These are phyloP conservation scores for Aspergillus bridgeri DNA, from an alignment of 495 filamentous ascomycete genomes.

Conservation along the genomic window DNA sequence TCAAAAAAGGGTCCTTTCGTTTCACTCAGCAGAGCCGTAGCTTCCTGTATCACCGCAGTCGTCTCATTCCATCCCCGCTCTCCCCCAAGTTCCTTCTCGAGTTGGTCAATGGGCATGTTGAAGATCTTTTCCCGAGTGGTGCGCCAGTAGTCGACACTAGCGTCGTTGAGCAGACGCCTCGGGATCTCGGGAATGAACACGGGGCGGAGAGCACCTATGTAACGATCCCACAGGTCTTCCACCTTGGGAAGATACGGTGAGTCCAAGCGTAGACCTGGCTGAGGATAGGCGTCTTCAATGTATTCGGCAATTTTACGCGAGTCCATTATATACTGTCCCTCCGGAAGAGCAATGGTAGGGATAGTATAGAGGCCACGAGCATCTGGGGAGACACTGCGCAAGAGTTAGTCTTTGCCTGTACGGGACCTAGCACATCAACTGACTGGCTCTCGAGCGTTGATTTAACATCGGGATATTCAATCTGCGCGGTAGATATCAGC, in stretches of 20 bases:
- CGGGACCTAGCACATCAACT: neutral
- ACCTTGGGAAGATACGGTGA: neutral
- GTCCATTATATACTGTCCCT: neutral
- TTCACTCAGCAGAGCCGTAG: neutral
- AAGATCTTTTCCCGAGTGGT: neutral
- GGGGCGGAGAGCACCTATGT: neutral
- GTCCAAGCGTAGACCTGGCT: neutral
- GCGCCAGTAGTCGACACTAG: neutral
- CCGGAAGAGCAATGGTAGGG: neutral
- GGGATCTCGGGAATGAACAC: neutral
- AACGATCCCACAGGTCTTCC: neutral
- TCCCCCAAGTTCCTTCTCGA: neutral
- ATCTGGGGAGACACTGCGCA: neutral
- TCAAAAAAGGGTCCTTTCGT: neutral
- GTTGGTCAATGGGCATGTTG: neutral
- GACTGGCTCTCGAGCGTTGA: neutral
- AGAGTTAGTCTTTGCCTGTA: neutral
- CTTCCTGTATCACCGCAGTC: neutral
- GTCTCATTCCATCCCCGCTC: neutral
- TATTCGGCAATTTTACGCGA: neutral
- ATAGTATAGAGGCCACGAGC: neutral
- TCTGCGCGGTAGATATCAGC: neutral
- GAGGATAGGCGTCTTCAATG: neutral
- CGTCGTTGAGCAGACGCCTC: constrained; percentile 1
- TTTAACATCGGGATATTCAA: neutral